phyloP scores from a whole-genome alignment of 2,329 filamentous ascomycete genomes.

The Diaporthe capsici region DNA sequence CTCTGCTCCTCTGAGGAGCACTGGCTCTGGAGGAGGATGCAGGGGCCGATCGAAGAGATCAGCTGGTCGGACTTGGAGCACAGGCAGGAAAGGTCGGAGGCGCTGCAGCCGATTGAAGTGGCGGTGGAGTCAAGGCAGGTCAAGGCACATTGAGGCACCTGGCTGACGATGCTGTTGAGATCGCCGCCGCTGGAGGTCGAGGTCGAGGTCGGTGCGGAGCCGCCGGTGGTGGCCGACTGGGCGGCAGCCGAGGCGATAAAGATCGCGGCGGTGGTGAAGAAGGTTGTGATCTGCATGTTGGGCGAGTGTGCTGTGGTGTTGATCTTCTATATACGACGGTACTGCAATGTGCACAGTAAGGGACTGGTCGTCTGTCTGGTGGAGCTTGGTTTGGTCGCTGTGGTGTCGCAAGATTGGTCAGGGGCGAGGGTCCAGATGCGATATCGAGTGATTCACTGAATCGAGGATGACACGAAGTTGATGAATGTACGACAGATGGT shows the following conservation, averaged over 20 bases:
- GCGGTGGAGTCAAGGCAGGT: constrained; percentile 45
- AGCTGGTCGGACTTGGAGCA: constrained; percentile 42
- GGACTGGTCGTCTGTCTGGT: neutral
- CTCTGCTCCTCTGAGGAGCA: constrained; percentile 34
- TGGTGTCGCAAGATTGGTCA: neutral
- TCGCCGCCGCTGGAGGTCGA: constrained; percentile 34
- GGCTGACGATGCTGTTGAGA: constrained; percentile 44
- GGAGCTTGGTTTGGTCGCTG: neutral
- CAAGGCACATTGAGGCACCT: constrained; percentile 47
- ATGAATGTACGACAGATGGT: neutral
- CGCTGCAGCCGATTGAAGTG: constrained; percentile 42
- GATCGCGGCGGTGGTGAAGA: constrained; percentile 28
- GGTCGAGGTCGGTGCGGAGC: constrained; percentile 28
- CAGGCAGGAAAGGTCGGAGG: constrained; percentile 47
- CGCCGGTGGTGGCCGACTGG: constrained; percentile 34
- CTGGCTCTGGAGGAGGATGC: constrained; percentile 39
- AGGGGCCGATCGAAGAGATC: constrained; percentile 42
- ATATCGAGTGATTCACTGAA: neutral
- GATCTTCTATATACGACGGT: neutral
- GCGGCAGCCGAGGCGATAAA: constrained; percentile 26
- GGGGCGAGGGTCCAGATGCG: neutral
- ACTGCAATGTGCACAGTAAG: neutral
- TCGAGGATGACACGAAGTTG: constrained; percentile 4
- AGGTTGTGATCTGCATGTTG: constrained; percentile 37
- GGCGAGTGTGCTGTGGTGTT: constrained; percentile 9